phyloP scores from a whole-genome alignment of 768 basidiomycete genomes.

The Coprinopsis marcescibilis region DNA sequence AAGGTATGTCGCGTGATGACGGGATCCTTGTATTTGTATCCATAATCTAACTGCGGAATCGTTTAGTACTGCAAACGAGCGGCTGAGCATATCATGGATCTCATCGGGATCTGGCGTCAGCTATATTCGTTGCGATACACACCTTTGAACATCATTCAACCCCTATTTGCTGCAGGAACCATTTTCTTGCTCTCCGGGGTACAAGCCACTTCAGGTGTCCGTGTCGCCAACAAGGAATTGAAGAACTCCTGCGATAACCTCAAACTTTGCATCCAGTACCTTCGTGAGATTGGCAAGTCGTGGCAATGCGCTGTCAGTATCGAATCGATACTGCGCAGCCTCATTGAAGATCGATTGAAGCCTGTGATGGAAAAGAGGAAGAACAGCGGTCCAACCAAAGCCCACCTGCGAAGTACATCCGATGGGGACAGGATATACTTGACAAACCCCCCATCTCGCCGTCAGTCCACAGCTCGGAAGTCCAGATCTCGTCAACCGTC shows the following conservation, averaged over 20 bases:
- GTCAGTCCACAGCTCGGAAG: neutral
- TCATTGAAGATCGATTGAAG: conserved; percentile 37
- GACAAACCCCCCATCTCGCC: conserved; percentile 8
- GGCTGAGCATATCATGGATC: conserved; percentile 51
- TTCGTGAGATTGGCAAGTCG: conserved; percentile 47
- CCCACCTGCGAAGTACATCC: neutral
- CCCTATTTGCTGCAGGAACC: conserved; percentile 55
- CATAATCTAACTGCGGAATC: conserved; percentile 14
- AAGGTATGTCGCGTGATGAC: conserved; percentile 33
- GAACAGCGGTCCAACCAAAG: neutral
- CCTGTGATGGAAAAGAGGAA: conserved; percentile 28
- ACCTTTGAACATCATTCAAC: conserved; percentile 54
- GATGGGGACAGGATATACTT: conserved; percentile 4
- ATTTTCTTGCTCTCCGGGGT: conserved; percentile 50
- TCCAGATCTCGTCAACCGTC: neutral
- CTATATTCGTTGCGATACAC: conserved; percentile 53
- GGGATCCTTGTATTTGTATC: conserved; percentile 17
- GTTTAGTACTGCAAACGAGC: conserved; percentile 46
- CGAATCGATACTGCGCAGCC: conserved; percentile 38
- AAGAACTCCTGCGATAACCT: conserved; percentile 37
- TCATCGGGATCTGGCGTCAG: conserved; percentile 41
- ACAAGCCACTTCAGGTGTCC: conserved; percentile 43
- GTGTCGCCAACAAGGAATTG: conserved; percentile 42
- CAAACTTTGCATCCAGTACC: conserved; percentile 42
- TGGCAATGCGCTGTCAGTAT: conserved; percentile 51